phyloP scores from a whole-genome alignment of 2,329 filamentous ascomycete species.

The Amauroascus niger region DNA sequence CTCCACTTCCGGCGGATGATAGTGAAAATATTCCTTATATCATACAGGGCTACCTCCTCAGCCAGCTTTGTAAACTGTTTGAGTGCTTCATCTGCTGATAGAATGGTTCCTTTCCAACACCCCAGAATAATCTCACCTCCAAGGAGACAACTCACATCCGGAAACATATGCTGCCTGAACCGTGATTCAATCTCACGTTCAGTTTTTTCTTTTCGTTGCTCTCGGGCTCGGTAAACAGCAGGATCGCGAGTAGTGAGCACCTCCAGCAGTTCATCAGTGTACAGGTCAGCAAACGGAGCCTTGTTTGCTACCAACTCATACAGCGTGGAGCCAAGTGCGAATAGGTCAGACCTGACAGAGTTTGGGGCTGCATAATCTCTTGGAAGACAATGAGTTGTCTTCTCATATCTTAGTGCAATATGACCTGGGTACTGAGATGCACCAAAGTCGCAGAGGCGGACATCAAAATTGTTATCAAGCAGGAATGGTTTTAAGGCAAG shows the following conservation, averaged over 20 bases:
- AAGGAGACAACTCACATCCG: background rate
- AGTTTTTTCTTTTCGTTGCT: background rate
- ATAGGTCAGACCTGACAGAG: slow-evolving; percentile 17
- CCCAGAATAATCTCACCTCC: background rate
- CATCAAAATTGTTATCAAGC: slow-evolving; percentile 18
- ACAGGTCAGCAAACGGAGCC: background rate
- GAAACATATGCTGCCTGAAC: background rate
- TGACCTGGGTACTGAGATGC: background rate
- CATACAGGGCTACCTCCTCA: background rate
- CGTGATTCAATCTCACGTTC: background rate
- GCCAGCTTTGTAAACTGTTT: background rate
- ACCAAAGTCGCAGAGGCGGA: slow-evolving; percentile 21
- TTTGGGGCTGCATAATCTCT: slow-evolving; percentile 14
- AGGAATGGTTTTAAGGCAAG: slow-evolving; percentile 20
- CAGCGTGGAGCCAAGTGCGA: slow-evolving; percentile 18
- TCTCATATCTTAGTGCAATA: slow-evolving; percentile 9
- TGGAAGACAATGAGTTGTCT: slow-evolving; percentile 15
- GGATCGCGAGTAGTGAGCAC: background rate
- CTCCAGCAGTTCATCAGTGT: background rate
- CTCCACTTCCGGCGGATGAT: no score
- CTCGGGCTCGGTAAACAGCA: background rate
- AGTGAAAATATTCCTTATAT: background rate
- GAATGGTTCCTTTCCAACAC: background rate
- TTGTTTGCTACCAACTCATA: slow-evolving; percentile 9
- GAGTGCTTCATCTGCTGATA: background rate